phyloP scores from a whole-genome alignment of 495 filamentous ascomycete genomes.

The Bryoglossum gracile region DNA sequence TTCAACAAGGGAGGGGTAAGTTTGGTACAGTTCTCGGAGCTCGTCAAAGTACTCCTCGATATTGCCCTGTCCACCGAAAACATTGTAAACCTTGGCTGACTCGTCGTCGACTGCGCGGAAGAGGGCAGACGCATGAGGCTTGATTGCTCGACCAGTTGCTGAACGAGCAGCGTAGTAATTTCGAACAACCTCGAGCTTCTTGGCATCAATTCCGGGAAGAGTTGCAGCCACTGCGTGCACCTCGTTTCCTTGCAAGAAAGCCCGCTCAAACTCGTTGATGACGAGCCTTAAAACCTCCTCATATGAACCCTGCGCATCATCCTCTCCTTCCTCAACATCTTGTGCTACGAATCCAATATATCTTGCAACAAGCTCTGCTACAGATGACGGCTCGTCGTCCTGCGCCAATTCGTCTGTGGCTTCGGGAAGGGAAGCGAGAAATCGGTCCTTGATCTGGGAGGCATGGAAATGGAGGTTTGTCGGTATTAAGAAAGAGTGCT shows the following conservation, averaged over 20 bases:
- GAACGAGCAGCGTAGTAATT: slow-evolving; percentile 87
- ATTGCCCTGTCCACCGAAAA: slow-evolving; percentile 98
- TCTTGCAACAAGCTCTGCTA: slow-evolving; percentile 80
- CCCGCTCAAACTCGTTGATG: slow-evolving; percentile 90
- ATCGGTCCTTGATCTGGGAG: slow-evolving; percentile 80
- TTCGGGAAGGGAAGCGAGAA: slow-evolving; percentile 72
- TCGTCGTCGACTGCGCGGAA: slow-evolving; percentile 79
- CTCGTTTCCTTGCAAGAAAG: slow-evolving; percentile 90
- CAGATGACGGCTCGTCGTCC: slow-evolving; percentile 95
- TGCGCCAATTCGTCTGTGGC: slow-evolving; percentile 95
- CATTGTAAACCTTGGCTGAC: slow-evolving; percentile 72
- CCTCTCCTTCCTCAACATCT: slow-evolving; percentile 85
- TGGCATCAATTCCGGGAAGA: slow-evolving; percentile 78
- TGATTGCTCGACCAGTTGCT: slow-evolving; percentile 73
- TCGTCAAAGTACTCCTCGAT: slow-evolving; percentile 99
- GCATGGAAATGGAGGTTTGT: slow-evolving; percentile 94
- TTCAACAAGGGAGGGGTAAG: slow-evolving; percentile 84
- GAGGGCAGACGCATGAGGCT: slow-evolving; percentile 85
- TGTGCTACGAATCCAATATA: slow-evolving; percentile 83
- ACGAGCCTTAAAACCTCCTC: slow-evolving; percentile 82
- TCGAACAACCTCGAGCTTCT: slow-evolving; percentile 80
- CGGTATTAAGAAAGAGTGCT: slow-evolving; percentile 89
- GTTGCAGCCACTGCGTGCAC: slow-evolving; percentile 82
- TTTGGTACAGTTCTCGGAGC: slow-evolving; percentile 79
- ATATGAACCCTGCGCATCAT: slow-evolving; percentile 75